These are phyloP conservation scores for Neonectria neomacrospora DNA, from an alignment of 2,329 filamentous ascomycete genomes.

Conservation along the genomic window DNA sequence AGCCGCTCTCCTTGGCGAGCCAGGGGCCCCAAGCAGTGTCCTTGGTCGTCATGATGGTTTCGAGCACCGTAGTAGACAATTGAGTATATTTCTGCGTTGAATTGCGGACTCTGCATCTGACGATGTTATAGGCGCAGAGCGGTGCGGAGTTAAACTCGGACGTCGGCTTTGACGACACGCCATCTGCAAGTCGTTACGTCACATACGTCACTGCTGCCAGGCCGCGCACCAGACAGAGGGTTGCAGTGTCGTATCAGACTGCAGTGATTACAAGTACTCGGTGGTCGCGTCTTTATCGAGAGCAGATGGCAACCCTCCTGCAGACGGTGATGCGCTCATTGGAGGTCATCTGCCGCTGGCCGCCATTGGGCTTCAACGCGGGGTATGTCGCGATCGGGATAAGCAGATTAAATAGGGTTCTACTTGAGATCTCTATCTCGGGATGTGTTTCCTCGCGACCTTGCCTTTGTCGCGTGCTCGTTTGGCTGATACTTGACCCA, in stretches of 20 bases:
- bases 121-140: neutral
- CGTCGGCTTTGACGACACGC: conserved; percentile 3
- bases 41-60: neutral
- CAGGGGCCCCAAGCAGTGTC: neutral
- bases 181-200: neutral
- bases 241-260: neutral
- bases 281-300: neutral
- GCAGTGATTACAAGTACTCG: neutral
- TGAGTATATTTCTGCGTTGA: neutral
- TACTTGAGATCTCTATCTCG: neutral
- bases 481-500: neutral
- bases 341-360: neutral
- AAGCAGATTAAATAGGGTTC: neutral
- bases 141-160: conserved; percentile 4
- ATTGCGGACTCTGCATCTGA: neutral
- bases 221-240: too few relatives aligned
- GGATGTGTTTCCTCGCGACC: neutral
- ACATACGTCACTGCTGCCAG: neutral
- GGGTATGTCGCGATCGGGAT: neutral
- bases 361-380: neutral
- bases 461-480: neutral
- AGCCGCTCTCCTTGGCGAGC: conserved; percentile 3
- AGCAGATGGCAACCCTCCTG: neutral
- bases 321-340: neutral
- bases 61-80: neutral